A percentile compares a stretch with the other conserved stretches of the same genome.
phyloP scores from a whole-genome alignment of 495 filamentous ascomycete genomes.

The Neurospora tetraspora region DNA sequence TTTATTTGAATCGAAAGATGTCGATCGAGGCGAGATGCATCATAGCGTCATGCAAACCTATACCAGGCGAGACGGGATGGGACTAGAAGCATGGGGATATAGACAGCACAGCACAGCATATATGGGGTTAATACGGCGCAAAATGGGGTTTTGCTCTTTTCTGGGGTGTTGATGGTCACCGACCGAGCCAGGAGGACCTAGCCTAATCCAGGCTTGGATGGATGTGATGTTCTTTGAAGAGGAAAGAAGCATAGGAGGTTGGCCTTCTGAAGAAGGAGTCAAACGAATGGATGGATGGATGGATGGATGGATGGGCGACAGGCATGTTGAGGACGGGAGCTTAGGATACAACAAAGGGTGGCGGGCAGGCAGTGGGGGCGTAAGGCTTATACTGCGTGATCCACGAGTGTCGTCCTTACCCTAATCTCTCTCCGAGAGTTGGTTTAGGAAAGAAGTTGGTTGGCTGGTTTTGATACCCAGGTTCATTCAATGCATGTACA shows the following conservation, averaged over 20 bases:
- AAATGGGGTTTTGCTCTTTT: not conserved
- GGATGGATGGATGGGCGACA: not conserved
- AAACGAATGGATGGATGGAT: not conserved
- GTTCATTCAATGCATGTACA: not conserved
- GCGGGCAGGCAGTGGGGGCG: too few relatives aligned
- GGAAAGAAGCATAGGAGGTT: not conserved
- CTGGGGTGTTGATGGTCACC: not conserved
- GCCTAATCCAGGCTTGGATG: not conserved
- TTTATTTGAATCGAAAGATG: not conserved
- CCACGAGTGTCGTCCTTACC: not conserved
- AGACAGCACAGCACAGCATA: not conserved
- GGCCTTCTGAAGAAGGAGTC: not conserved
- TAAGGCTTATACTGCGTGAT: not conserved
- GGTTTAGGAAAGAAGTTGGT: not conserved
- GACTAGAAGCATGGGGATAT: not conserved
- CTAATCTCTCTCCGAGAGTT: not conserved
- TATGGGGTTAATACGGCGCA: not conserved
- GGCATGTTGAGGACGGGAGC: not conserved
- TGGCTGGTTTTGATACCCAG: not conserved
- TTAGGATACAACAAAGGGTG: not conserved
- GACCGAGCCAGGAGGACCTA: not conserved
- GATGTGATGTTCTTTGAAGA: not conserved
- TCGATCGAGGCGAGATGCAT: not conserved
- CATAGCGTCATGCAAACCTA: not conserved
- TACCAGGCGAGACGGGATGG: not conserved